phyloP scores from a whole-genome alignment of 2,329 filamentous ascomycete species.

The Botrytis paeoniae region DNA sequence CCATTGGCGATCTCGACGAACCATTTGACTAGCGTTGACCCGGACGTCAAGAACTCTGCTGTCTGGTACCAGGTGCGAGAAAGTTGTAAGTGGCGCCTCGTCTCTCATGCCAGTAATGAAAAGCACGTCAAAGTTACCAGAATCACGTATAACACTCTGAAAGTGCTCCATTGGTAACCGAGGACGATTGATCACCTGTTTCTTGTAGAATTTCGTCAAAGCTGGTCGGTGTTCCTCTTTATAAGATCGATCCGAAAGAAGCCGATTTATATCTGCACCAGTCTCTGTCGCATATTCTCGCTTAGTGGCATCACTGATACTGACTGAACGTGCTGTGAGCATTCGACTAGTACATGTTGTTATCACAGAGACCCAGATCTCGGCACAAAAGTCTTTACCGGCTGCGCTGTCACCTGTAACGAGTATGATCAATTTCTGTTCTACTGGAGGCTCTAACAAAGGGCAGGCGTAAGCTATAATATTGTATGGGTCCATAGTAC shows the following conservation, averaged over 20 bases:
- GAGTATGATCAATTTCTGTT: conserved; percentile 51
- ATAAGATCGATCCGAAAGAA: conserved; percentile 55
- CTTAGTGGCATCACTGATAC: conserved; percentile 59
- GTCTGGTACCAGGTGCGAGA: conserved; percentile 53
- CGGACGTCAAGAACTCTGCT: conserved; percentile 53
- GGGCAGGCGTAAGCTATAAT: conserved; percentile 56
- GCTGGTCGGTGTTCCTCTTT: conserved; percentile 58
- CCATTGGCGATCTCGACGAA: conserved; percentile 39
- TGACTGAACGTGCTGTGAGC: conserved; percentile 44
- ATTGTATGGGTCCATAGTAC: conserved; percentile 46
- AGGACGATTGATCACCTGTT: conserved; percentile 45
- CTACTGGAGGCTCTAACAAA: conserved; percentile 41
- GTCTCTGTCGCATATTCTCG: conserved; percentile 51
- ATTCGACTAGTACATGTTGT: conserved; percentile 27
- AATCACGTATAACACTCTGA: conserved; percentile 46
- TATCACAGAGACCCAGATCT: conserved; percentile 49
- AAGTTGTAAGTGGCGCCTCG: conserved; percentile 51
- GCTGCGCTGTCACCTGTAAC: conserved; percentile 48
- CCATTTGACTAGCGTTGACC: conserved; percentile 44
- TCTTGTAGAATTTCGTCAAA: conserved; percentile 51
- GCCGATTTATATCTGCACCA: conserved; percentile 46
- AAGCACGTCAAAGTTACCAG: conserved; percentile 50
- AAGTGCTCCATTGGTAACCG: conserved; percentile 43
- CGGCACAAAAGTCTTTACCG: conserved; percentile 61
- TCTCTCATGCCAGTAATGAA: conserved; percentile 56